Base-by-base conservation (phyloP, 257 asterid genomes). In the Plectranthus barbatus region DNA sequence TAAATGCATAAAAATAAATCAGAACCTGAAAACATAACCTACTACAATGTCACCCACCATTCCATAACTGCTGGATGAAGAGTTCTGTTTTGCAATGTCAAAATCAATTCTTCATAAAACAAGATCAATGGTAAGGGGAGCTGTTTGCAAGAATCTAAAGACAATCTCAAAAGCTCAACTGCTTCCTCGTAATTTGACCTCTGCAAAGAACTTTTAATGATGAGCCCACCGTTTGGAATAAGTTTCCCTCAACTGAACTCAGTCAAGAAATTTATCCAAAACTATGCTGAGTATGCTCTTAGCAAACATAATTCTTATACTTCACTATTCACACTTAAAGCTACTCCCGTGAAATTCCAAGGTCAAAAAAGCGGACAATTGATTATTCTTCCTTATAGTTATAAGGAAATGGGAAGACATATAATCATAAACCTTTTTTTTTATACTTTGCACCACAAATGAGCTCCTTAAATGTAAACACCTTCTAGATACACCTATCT, bases 101-200 rank as follows among this genome's bases (percentile, higher is more conserved):
- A 69, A 72, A 74, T 83, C 81, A 89, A 76, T 70, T 89, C 95
- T 62, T 89, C 96, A 74, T 82, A 82, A 73, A 86, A 86, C 79
- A 89, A 63, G 72, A 86, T 81, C 74, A 81, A 71, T 59, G 94
- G 84, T 74, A 84, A 74, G 52, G 95, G 84, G 53, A 79, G 62
- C 78, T 84, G 87, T 69, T 79, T 82, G 86, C 96, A 86, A 44
- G 95, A 84, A 64, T 86, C 86, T 67, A 84, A 76, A 61, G 88
- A 80, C 71, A 80, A 64, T 75, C 76, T 81, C 78, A 89, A 73
- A 68, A 89, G 88, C 79, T 84, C 96, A 82, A 89, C 72, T 76
- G 96, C 96, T 76, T 86, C 96, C 64, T 84, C 91, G 17, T 72
- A 59, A 71, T 84, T 86, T 70, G 94, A 68, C 70, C 80, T 80